Conservation (phyloP, 352 stramenopile species). For the Globisporangium iwayamae region DNA sequence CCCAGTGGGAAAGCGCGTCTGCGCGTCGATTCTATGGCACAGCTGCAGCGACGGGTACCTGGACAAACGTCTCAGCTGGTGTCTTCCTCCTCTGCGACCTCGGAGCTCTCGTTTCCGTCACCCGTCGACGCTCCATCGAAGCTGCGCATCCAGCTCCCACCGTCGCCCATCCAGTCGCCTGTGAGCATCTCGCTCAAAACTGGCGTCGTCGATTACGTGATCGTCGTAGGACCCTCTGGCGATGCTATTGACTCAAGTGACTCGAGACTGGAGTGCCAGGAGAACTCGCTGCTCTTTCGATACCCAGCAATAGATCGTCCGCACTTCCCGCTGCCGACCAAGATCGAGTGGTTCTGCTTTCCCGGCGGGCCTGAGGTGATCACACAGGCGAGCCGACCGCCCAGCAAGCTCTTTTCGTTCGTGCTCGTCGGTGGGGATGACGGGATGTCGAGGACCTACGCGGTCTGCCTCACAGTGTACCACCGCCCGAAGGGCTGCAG, state of each 20-base stretch:
- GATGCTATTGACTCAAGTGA: constrained; percentile 7
- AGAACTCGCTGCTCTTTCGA: constrained; percentile 60
- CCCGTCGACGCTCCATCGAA: constrained; percentile 21
- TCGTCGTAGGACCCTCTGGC: constrained; percentile 47
- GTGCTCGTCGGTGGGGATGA: constrained; percentile 75
- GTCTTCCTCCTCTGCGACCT: constrained; percentile 10
- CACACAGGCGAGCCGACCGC: constrained; percentile 35
- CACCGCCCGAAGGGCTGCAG: constrained; percentile 26
- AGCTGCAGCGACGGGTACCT: constrained; percentile 21
- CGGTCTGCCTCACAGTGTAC: constrained; percentile 68
- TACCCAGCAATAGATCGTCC: constrained; percentile 54
- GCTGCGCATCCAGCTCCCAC: constrained; percentile 10
- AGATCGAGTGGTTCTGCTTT: constrained; percentile 90
- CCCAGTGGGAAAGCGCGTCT: constrained; percentile 26
- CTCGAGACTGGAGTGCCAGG: constrained; percentile 16
- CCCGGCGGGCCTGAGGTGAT: constrained; percentile 62
- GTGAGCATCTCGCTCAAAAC: constrained; percentile 39
- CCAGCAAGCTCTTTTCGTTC: constrained; percentile 72
- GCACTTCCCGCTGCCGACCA: constrained; percentile 72
- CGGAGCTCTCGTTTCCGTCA: constrained; percentile 34
- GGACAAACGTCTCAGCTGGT: background rate
- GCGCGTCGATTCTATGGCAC: constrained; percentile 18
- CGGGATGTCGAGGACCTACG: constrained; percentile 65
- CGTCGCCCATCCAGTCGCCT: constrained; percentile 6
- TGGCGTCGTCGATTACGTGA: constrained; percentile 75